Evolutionary conservation across 2,329 filamentous ascomycete genomes (phyloP), one percentile per base, ranked within the genome.

Genomic region (Alternaria tenuissima): DNA sequence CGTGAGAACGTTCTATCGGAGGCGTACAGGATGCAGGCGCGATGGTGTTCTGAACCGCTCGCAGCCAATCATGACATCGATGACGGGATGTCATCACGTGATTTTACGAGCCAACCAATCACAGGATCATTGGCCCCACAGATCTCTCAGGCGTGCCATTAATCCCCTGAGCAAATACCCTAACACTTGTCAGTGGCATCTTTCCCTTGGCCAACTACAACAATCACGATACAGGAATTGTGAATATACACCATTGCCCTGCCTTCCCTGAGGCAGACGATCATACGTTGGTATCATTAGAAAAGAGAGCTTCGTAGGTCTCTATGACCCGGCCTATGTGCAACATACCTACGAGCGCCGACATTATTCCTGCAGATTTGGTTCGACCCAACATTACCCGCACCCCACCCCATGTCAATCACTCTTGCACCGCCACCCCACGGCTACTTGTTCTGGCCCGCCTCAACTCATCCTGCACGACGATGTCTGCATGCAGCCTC

Each of bases 81-180:
- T n/a, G 36, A 34, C 16, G 6, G 14, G 28, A 14, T 3, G 5
- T 2, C n/a, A 20, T 65, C 63, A 64, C 57, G 55, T 64, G 61
- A 32, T 36, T 59, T 52, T 62, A 64, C 63, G 58, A 66, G 41
- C 55, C 32, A 6, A 26, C 61, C 54, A 59, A 64, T 64, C 61
- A 57, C 16, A 12, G 38, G 14, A 41, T 5, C 8, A 14, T 14
- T 7, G 20, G 12, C n/a, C 11, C 32, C 38, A 32, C 20, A 36
- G 30, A 24, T 16, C 8, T n/a, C 46, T 36, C 30, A 48, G 18
- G 46, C 46, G 46, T 22, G 12, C 46, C 20, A 34, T 28, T 2
- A 7, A 30, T 30, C 28, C 28, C 28, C 28, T 30, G 28, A 30
- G 32, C 11, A 34, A 34, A 16, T 0, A 34, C 32, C 32, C 11